phyloP scores from a whole-genome alignment of 306 rosid genomes.

The Cicer arietinum region DNA sequence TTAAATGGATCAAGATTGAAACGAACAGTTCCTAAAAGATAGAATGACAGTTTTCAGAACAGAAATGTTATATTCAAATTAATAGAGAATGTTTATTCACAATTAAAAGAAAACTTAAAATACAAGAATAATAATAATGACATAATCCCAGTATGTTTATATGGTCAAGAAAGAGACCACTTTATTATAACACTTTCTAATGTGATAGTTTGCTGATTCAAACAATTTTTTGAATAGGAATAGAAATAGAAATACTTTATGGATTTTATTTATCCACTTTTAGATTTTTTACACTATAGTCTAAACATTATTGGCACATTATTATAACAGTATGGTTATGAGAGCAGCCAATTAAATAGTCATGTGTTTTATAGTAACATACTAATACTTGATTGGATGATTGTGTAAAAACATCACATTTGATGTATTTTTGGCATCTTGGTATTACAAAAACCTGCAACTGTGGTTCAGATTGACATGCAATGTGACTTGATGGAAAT shows the following conservation, averaged over 20 bases:
- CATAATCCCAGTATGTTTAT: background rate
- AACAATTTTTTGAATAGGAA: background rate
- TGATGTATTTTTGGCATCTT: background rate
- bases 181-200: constrained; percentile 6
- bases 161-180: constrained; percentile 15
- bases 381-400: background rate
- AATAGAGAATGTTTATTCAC: constrained; percentile 6
- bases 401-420: too few relatives aligned
- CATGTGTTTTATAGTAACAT: background rate
- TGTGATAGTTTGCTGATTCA: background rate
- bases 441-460: background rate
- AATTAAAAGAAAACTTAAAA: background rate
- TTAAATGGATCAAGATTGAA: constrained; percentile 87
- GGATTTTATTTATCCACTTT: too few relatives aligned
- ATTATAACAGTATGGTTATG: too few relatives aligned
- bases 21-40: constrained; percentile 70
- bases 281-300: too few relatives aligned
- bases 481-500: constrained; percentile 3
- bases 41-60: constrained; percentile 28
- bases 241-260: too few relatives aligned
- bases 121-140: background rate
- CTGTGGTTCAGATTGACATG: background rate
- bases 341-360: too few relatives aligned
- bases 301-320: too few relatives aligned
- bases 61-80: background rate